A percentile compares a stretch with the other conserved stretches of the same genome.
Evolutionary conservation across 129 eudicot species (phyloP).

Genomic region (Artemisia annua): DNA sequence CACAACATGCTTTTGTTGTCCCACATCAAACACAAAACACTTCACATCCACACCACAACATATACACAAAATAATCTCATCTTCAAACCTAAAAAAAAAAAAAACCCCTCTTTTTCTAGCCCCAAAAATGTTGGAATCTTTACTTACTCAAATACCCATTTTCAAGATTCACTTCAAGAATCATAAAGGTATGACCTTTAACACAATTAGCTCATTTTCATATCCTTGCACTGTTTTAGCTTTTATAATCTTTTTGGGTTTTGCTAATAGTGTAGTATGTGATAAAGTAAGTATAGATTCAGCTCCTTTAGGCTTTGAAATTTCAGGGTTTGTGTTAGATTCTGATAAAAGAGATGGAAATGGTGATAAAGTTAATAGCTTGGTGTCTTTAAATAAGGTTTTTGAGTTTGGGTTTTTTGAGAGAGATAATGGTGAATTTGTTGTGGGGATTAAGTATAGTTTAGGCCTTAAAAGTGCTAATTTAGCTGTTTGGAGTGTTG

Average conservation of each 20-base stretch:
- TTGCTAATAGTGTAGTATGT: constrained; percentile 48
- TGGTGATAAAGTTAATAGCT: constrained; percentile 32
- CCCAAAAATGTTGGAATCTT: constrained; percentile 51
- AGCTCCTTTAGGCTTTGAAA: constrained; percentile 58
- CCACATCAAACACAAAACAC: constrained; percentile 39
- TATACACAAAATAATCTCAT: constrained; percentile 24
- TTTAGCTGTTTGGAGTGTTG: constrained; percentile 75
- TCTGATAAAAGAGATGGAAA: constrained; percentile 10
- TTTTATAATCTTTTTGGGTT: constrained; percentile 35
- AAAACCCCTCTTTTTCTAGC: constrained; percentile 35
- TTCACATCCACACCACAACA: constrained; percentile 48
- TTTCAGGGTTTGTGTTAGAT: constrained; percentile 39
- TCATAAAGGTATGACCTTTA: constrained; percentile 49
- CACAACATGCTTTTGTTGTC: constrained; percentile 33
- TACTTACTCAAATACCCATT: constrained; percentile 33
- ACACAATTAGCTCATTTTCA: too few species aligned
- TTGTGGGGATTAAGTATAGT: constrained; percentile 64
- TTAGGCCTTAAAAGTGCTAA: constrained; percentile 43
- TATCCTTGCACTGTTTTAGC: constrained; percentile 28
- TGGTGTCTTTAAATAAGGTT: constrained; percentile 67
- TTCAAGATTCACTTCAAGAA: constrained; percentile 16
- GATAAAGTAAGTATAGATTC: constrained; percentile 38
- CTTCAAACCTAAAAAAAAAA: constrained; percentile 16
- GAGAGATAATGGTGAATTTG: constrained; percentile 44
- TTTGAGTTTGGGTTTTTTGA: constrained; percentile 71